A percentile compares a stretch with the other conserved stretches of the same genome.
Evolutionary conservation across 148 eudicot genomes (phyloP).

Genomic region (Spergularia bocconei): DNA sequence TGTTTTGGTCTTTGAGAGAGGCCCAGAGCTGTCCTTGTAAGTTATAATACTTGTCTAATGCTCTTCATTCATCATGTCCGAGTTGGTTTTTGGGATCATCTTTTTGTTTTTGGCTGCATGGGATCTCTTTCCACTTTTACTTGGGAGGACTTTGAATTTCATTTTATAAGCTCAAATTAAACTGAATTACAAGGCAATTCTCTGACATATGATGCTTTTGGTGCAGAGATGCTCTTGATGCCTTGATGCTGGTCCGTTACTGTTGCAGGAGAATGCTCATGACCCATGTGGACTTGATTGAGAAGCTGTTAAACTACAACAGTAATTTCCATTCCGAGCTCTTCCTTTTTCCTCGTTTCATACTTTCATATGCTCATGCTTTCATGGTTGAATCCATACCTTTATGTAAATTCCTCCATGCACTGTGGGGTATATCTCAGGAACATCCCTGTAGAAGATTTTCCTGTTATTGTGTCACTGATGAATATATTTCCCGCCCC

Average conservation of each 20-base stretch:
- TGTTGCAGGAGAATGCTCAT: conserved; percentile 97
- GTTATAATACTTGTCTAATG: not conserved
- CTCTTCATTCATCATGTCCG: not conserved
- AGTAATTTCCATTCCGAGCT: conserved; percentile 36
- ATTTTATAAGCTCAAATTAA: not conserved
- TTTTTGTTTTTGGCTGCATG: no score
- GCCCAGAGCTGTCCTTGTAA: not conserved
- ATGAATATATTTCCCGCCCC: no score
- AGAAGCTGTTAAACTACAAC: conserved; percentile 96
- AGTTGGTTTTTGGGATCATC: not conserved
- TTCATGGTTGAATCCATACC: not conserved
- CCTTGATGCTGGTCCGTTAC: conserved; percentile 82
- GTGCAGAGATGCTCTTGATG: conserved; percentile 93
- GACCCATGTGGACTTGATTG: conserved; percentile 97
- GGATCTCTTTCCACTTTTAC: not conserved
- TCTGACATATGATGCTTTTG: conserved; percentile 13
- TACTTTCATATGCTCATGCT: not conserved
- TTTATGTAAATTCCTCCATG: not conserved
- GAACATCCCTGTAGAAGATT: no score
- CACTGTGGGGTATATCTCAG: no score
- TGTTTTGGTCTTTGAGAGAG: not conserved
- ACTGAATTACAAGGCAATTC: not conserved
- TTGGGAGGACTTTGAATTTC: not conserved
- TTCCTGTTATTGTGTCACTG: no score
- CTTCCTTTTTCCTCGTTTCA: conserved; percentile 13